Evolutionary conservation across 1,284 basidiomycete species (phyloP).

Genomic region (Psilocybe mexicana): DNA sequence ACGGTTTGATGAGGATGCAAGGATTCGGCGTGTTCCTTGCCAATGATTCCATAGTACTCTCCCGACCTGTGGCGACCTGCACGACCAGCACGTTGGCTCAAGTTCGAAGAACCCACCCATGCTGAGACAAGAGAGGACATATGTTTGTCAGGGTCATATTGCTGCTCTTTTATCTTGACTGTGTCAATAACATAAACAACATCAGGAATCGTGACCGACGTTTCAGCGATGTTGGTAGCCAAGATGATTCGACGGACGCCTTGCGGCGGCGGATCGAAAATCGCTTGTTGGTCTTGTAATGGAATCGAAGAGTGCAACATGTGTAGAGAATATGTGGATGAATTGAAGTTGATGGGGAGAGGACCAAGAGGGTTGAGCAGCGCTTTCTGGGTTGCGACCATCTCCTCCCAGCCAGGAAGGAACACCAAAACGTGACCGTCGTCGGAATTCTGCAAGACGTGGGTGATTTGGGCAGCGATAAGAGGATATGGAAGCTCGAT

Average conservation of each 20-base stretch:
- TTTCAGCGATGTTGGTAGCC: constrained; percentile 96
- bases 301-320: constrained; percentile 92
- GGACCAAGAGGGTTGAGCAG: constrained; percentile 58
- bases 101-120: constrained; percentile 92
- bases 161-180: constrained; percentile 88
- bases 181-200: constrained; percentile 95
- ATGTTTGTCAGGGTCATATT: constrained; percentile 89
- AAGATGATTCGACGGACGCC: constrained; percentile 89
- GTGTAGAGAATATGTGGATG: constrained; percentile 73
- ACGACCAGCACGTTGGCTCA: constrained; percentile 92
- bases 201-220: constrained; percentile 94
- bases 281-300: constrained; percentile 85
- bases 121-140: constrained; percentile 87
- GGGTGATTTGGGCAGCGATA: constrained; percentile 80
- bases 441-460: constrained; percentile 74
- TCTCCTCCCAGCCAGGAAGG: constrained; percentile 93
- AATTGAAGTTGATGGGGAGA: constrained; percentile 61
- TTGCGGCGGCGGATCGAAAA: constrained; percentile 79
- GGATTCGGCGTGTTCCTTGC: constrained; percentile 60
- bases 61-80: constrained; percentile 92
- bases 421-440: constrained; percentile 94
- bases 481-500: constrained; percentile 85
- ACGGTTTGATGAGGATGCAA: constrained; percentile 88
- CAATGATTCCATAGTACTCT: constrained; percentile 89
- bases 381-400: constrained; percentile 74